Conservation (phyloP, 1,284 basidiomycete genomes). For the Marasmius oreades region DNA sequence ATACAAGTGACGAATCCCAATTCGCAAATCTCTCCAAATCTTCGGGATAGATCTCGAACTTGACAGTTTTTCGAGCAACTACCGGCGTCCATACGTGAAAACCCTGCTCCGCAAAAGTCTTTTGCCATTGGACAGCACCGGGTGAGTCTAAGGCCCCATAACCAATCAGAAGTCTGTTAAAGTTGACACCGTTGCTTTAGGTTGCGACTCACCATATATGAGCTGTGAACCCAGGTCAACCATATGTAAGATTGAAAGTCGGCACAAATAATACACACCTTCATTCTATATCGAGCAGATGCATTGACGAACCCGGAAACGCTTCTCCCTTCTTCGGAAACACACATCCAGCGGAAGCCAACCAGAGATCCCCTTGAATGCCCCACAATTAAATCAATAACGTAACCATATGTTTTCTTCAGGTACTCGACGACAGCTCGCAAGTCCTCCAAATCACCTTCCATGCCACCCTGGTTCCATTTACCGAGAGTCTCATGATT, state of each 20-base stretch:
- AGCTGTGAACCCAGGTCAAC: neutral
- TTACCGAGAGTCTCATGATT: conserved; percentile 72
- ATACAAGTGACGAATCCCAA: conserved; percentile 63
- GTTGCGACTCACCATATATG: neutral
- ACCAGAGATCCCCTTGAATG: conserved; percentile 73
- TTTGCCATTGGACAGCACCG: conserved; percentile 31
- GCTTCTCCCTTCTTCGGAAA: conserved; percentile 47
- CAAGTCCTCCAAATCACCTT: conserved; percentile 62
- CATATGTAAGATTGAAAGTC: neutral
- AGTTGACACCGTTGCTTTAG: too few species aligned
- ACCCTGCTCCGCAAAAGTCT: conserved; percentile 49
- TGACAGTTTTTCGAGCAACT: conserved; percentile 57
- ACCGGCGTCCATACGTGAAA: conserved; percentile 54
- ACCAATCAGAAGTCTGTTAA: too few species aligned
- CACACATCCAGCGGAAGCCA: conserved; percentile 64
- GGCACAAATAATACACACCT: conserved; percentile 40
- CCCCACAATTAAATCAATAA: conserved; percentile 62
- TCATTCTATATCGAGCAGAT: conserved; percentile 73
- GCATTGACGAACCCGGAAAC: conserved; percentile 64
- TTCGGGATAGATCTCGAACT: conserved; percentile 48
- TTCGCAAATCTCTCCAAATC: conserved; percentile 56
- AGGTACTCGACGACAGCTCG: conserved; percentile 61
- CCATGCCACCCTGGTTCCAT: conserved; percentile 55
- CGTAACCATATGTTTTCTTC: conserved; percentile 54
- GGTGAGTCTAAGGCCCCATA: too few species aligned